These are phyloP conservation scores for Circinella minor DNA, from an alignment of 371 early-diverging fungal species.

Conservation along the genomic window DNA sequence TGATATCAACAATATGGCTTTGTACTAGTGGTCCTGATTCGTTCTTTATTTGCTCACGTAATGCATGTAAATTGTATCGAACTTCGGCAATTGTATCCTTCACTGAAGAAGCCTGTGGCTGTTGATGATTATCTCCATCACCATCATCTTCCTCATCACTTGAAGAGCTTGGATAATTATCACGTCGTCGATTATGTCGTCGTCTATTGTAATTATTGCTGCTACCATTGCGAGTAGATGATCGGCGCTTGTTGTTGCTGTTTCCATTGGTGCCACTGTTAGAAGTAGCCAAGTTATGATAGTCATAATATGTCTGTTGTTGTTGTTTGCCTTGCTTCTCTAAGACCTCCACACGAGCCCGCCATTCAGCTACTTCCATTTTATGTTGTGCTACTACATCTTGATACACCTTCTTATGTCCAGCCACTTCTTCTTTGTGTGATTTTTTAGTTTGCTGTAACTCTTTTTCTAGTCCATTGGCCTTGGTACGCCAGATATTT, in stretches of 20 bases:
- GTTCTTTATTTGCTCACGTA: constrained; percentile 36
- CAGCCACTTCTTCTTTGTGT: constrained; percentile 5
- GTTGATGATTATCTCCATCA: neutral
- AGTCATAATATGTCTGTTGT: constrained; percentile 1
- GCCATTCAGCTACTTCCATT: constrained; percentile 23
- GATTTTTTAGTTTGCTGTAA: constrained; percentile 14
- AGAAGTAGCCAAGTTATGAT: neutral
- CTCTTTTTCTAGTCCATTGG: constrained; percentile 28
- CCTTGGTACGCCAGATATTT: constrained; percentile 24
- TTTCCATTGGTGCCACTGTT: neutral
- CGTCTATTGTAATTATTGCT: neutral
- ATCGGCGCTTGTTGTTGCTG: neutral
- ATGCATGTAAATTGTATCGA: constrained; percentile 36
- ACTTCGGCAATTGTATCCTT: constrained; percentile 35
- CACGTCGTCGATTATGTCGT: neutral
- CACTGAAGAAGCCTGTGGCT: neutral
- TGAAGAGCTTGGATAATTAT: constrained; percentile 9
- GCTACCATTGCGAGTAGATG: neutral
- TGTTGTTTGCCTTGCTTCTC: constrained; percentile 18
- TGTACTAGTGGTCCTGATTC: constrained; percentile 30
- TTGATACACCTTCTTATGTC: neutral
- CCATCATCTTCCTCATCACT: neutral
- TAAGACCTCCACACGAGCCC: constrained; percentile 31
- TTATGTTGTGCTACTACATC: constrained; percentile 13
- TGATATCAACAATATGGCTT: constrained; percentile 35